A percentile compares a stretch with the other conserved stretches of the same genome.
Conservation (phyloP, 495 filamentous ascomycete genomes). For the Xeromyces bisporus region DNA sequence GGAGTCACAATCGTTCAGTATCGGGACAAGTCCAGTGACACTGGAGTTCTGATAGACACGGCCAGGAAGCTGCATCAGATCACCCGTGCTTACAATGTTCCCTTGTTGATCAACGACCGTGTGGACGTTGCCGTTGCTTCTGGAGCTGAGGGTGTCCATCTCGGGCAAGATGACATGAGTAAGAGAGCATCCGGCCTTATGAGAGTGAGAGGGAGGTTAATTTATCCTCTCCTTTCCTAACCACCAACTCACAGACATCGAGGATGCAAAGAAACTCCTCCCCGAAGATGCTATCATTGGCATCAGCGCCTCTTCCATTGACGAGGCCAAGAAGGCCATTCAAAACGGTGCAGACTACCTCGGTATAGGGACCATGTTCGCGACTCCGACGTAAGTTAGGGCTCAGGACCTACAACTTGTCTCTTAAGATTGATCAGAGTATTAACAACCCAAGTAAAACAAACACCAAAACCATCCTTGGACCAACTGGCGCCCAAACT, state of each 20-base stretch:
- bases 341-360: conserved; percentile 69
- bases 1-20: conserved; percentile 80
- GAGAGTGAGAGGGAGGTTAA: neutral
- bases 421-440: neutral
- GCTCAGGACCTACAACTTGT: too few relatives aligned
- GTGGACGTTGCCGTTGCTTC: conserved; percentile 78
- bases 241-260: conserved; percentile 32
- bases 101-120: conserved; percentile 90
- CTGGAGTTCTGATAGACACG: conserved; percentile 49
- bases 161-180: conserved; percentile 92
- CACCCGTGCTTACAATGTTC: conserved; percentile 49
- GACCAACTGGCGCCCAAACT: conserved; percentile 53
- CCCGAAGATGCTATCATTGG: conserved; percentile 54
- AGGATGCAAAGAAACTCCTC: conserved; percentile 51
- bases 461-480: conserved; percentile 70
- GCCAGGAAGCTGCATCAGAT: conserved; percentile 54
- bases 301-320: conserved; percentile 51
- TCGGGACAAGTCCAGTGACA: conserved; percentile 73
- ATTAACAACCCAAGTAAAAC: conserved; percentile 24
- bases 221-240: too few relatives aligned
- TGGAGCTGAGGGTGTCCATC: conserved; percentile 77
- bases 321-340: conserved; percentile 50
- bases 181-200: conserved; percentile 8
- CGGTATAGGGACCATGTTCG: conserved; percentile 73
- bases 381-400: conserved; percentile 53